These are phyloP conservation scores for Lasiodiplodia gonubiensis DNA, from an alignment of 2,329 filamentous ascomycete genomes.

Conservation along the genomic window DNA sequence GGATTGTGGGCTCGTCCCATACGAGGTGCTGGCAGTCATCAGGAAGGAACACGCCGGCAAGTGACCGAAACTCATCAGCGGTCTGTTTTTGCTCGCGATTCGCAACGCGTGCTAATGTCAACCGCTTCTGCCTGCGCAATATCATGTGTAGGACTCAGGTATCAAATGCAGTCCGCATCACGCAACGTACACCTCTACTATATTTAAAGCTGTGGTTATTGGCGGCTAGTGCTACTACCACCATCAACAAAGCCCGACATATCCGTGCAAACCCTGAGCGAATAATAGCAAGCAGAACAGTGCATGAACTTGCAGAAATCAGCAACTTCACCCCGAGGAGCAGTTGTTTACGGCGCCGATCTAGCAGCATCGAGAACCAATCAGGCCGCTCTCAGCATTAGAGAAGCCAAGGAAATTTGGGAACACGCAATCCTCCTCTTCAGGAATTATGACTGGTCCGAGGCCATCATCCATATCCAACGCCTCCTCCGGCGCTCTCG, in stretches of 20 bases:
- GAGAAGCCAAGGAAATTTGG: conserved; percentile 22
- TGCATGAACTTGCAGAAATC: conserved; percentile 22
- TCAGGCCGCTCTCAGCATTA: background rate
- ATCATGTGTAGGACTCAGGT: background rate
- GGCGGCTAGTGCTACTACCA: background rate
- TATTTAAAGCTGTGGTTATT: background rate
- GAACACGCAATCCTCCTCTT: conserved; percentile 21
- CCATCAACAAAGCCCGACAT: background rate
- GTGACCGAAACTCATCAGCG: background rate
- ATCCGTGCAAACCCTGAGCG: background rate
- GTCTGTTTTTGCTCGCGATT: too few species aligned
- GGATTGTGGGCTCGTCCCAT: conserved; percentile 40
- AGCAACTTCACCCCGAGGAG: background rate
- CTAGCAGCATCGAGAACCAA: background rate
- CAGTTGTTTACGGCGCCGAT: background rate
- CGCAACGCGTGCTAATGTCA: background rate
- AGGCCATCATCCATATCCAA: conserved; percentile 15
- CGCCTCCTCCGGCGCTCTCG: conserved; percentile 12
- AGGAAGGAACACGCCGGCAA: background rate
- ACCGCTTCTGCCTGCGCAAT: background rate
- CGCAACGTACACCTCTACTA: background rate
- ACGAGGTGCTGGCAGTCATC: conserved; percentile 43
- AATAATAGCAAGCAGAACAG: background rate
- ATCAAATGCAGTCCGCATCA: background rate
- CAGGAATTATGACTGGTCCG: conserved; percentile 19